phyloP scores from a whole-genome alignment of 345 rosid species.

The Pseudoturritis turrita region DNA sequence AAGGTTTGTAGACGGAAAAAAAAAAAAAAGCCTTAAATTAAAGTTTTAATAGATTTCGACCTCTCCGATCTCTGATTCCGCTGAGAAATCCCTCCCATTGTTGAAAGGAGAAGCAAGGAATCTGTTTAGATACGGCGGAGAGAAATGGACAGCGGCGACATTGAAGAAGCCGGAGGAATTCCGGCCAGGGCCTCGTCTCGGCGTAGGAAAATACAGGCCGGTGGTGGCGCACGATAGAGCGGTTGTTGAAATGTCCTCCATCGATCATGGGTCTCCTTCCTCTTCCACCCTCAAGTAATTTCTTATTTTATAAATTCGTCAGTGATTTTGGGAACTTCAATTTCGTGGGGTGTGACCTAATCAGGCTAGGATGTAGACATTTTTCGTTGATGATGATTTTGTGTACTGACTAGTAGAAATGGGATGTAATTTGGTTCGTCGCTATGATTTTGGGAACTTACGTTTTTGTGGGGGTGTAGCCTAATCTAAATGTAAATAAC shows the following conservation, averaged over 20 bases:
- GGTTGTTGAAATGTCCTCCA: conserved; percentile 82
- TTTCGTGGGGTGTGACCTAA: neutral
- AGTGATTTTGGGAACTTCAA: neutral
- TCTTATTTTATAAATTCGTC: neutral
- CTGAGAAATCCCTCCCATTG: neutral
- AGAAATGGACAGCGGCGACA: conserved; percentile 67
- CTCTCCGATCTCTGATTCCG: conserved; percentile 27
- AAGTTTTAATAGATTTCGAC: too few species aligned
- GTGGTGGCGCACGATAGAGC: conserved; percentile 88
- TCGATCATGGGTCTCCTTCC: conserved; percentile 76
- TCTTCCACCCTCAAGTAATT: conserved; percentile 33
- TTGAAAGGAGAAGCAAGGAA: conserved; percentile 2
- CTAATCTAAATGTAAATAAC: too few species aligned
- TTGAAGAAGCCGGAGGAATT: conserved; percentile 65
- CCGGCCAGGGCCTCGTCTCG: conserved; percentile 25
- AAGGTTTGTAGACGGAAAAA: too few species aligned
- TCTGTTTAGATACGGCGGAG: conserved; percentile 11
- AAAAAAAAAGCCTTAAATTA: too few species aligned
- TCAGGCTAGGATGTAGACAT: too few species aligned
- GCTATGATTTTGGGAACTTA: neutral
- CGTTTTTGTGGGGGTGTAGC: too few species aligned
- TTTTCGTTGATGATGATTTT: neutral
- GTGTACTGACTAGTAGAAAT: conserved; percentile 10
- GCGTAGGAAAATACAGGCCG: conserved; percentile 73
- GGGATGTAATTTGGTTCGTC: conserved; percentile 6